Evolutionary conservation across 2,329 filamentous ascomycete genomes (phyloP), one percentile per base, ranked within the genome.

Genomic region (Teratosphaeria nubilosa): DNA sequence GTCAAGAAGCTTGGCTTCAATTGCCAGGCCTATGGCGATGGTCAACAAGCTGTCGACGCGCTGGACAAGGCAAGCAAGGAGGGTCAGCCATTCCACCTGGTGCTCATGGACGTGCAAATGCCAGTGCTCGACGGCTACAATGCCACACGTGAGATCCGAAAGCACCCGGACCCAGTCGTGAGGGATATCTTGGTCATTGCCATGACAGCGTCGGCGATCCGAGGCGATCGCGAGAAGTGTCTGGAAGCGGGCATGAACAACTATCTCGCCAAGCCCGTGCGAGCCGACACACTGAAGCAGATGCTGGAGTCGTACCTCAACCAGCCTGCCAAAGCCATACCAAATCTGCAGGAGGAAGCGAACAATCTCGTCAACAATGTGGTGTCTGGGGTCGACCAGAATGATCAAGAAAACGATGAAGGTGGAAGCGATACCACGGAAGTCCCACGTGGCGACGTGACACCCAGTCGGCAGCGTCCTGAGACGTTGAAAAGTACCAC

Each of bases 51-150:
- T 0, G 87, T 96, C 14, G 88, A 95, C 67, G 91, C 90, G 0
- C 76, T 96, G n/a, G 85, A 87, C 9, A 77, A 82, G 55, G 87
- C 86, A 62, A 87, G 87, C 3, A 79, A 77, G 51, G 86, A 88
- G 62, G 86, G 86, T 1, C 78, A 78, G 9, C 91, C 91, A 0
- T 96, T 95, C 74, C 91, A 96, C 68, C 81, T 96, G 32, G 86
- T 95, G 48, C 81, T 96, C 51, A 96, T 96, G 91, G 91, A 96
- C 70, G 90, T 95, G 3, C 91, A 96, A 74, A 96, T 96, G 91
- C 91, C 91, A 0, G 85, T 95, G 3, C 82, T 95, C 9, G 91
- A 96, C 70, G 91, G 91, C 5, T 96, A 96, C 70, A 88, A 95
- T 72, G 91, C 91, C 1, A 96, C 91, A 0, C 87, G 87, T 63